Conservation (phyloP, 2,329 filamentous ascomycete genomes). For the Ophiostoma ulmi region DNA sequence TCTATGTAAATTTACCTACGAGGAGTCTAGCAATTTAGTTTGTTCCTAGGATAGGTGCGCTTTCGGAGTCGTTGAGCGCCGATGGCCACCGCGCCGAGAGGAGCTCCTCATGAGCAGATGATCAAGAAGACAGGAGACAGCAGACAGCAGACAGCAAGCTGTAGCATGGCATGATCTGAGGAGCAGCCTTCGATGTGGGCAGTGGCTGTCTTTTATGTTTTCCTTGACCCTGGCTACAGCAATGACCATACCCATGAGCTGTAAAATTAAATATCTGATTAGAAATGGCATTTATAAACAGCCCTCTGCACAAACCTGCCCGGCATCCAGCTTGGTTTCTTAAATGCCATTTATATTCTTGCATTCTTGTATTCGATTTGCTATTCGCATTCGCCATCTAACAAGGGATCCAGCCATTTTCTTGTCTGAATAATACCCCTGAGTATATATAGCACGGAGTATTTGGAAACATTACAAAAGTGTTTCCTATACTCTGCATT, state of each 20-base stretch:
- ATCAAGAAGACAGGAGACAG: background rate
- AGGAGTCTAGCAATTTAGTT: too few relatives aligned
- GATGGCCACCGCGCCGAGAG: background rate
- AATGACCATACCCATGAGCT: too few relatives aligned
- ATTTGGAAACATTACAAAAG: too few relatives aligned
- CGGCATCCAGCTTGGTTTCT: background rate
- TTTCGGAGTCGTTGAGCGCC: background rate
- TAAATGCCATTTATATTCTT: background rate
- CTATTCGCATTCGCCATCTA: background rate
- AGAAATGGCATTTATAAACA: too few relatives aligned
- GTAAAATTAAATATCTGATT: too few relatives aligned
- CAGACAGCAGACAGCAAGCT: background rate
- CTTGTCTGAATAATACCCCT: background rate
- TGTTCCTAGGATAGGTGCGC: background rate
- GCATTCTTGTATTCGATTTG: background rate
- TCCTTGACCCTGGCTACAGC: too few relatives aligned
- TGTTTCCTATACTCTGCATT: background rate
- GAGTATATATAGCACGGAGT: too few relatives aligned
- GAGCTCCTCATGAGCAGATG: background rate
- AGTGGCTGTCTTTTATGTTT: too few relatives aligned
- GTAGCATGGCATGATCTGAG: background rate
- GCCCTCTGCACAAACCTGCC: background rate
- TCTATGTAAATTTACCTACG: too few relatives aligned
- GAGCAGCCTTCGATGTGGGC: too few relatives aligned
- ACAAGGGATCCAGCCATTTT: background rate